Evolutionary conservation across 202 grass and related monocot species (phyloP).

Genomic region (Zoysia matrella): DNA sequence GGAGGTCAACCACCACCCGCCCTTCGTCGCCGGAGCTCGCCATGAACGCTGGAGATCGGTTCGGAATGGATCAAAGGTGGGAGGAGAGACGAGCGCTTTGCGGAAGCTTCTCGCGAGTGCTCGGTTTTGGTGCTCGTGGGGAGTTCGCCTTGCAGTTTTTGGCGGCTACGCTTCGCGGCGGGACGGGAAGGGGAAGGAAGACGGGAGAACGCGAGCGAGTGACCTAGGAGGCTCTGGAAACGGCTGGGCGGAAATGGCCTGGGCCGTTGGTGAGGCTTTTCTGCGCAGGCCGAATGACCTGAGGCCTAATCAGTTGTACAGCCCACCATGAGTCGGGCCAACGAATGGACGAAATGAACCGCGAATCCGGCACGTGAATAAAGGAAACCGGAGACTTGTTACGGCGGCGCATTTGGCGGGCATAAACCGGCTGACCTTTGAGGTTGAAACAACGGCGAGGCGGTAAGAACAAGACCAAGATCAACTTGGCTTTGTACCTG

Average conservation of each 20-base stretch:
- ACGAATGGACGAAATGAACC: neutral
- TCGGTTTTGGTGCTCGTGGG: neutral
- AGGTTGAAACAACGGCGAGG: neutral
- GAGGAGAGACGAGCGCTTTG: neutral
- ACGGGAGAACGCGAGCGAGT: neutral
- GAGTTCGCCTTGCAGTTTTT: neutral
- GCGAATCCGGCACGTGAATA: neutral
- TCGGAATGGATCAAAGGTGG: too few relatives aligned
- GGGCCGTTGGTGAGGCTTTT: neutral
- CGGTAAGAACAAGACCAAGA: neutral
- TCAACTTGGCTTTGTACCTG: neutral
- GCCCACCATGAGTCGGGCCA: too few relatives aligned
- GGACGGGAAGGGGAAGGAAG: neutral
- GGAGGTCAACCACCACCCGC: conserved; percentile 35
- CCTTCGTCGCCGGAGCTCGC: conserved; percentile 58
- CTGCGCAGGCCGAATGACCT: neutral
- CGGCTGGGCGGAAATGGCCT: neutral
- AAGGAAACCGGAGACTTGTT: neutral
- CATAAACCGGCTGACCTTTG: neutral
- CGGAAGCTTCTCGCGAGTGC: conserved; percentile 19
- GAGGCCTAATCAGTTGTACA: too few relatives aligned
- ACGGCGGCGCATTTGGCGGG: neutral
- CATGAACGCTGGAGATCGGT: conserved; percentile 11
- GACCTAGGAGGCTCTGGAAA: conserved; percentile 35
- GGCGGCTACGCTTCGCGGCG: conserved; percentile 43